These are phyloP conservation scores for Fusarium coicis DNA, from an alignment of 2,329 filamentous ascomycete genomes.

Conservation along the genomic window DNA sequence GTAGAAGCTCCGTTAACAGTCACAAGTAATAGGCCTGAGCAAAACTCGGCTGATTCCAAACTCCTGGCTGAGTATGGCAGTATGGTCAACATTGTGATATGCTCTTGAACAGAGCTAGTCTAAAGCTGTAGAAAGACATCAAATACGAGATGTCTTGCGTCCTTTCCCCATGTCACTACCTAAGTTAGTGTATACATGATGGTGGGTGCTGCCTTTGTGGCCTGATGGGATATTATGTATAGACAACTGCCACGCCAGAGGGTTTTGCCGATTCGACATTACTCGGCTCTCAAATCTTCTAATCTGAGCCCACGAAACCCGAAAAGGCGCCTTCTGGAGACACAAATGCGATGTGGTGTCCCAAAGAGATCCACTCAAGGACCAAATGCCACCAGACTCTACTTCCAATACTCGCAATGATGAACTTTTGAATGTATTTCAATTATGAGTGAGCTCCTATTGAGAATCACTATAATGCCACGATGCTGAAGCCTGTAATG, in stretches of 20 bases:
- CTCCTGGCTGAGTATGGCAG: neutral
- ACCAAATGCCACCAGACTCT: neutral
- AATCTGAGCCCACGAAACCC: neutral
- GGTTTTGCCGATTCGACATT: neutral
- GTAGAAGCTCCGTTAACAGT: neutral
- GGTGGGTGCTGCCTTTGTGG: neutral
- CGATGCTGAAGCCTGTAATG: neutral
- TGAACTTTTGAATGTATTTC: neutral
- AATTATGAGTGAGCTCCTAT: constrained; percentile 6
- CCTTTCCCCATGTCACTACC: neutral
- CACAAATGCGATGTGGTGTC: neutral
- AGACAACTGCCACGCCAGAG: neutral
- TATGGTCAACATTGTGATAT: constrained; percentile 1
- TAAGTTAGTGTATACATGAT: neutral
- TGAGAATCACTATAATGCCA: constrained; percentile 8
- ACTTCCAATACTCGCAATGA: neutral
- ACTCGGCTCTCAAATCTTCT: neutral
- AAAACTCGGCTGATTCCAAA: neutral
- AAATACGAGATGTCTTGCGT: neutral
- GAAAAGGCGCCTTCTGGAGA: neutral
- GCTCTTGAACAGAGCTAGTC: neutral
- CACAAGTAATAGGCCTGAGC: neutral
- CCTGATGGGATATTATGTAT: neutral
- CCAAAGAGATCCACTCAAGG: neutral
- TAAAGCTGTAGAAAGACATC: constrained; percentile 9